A percentile compares a stretch with the other conserved stretches of the same genome.
These are phyloP conservation scores for Strigomonas galati DNA, from an alignment of 208 protist species.

Conservation along the genomic window DNA sequence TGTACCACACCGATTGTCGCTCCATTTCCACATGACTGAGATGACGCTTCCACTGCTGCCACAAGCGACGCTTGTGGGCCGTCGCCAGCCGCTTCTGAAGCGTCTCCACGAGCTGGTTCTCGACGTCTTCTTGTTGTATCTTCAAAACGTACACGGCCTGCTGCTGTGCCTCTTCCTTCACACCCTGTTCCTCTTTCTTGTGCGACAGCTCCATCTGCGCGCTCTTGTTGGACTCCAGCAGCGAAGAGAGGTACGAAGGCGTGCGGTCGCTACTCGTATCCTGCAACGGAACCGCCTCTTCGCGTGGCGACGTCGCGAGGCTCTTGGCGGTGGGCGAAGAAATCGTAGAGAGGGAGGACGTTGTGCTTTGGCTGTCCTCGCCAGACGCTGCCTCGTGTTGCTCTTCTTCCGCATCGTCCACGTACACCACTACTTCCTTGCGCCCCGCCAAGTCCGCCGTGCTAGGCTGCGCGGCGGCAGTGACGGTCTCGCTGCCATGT, in stretches of 20 bases:
- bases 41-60: too few relatives aligned
- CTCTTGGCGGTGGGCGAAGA: not conserved
- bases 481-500: too few relatives aligned
- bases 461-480: not conserved
- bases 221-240: not conserved
- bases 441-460: not conserved
- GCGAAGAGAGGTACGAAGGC: not conserved
- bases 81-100: too few relatives aligned
- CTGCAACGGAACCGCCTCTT: not conserved
- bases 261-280: not conserved
- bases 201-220: not conserved
- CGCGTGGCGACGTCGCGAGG: not conserved
- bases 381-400: not conserved
- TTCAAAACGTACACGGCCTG: not conserved
- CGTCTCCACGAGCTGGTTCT: not conserved
- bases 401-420: not conserved
- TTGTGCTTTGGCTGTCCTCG: not conserved
- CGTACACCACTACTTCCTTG: not conserved
- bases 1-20: too few relatives aligned
- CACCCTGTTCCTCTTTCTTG: not conserved
- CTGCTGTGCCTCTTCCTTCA: not conserved
- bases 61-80: too few relatives aligned
- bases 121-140: not conserved
- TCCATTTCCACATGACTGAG: too few relatives aligned
- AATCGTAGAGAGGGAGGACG: not conserved